phyloP scores from a whole-genome alignment of 169 alveolate species.

The Cryptosporidium canis region DNA sequence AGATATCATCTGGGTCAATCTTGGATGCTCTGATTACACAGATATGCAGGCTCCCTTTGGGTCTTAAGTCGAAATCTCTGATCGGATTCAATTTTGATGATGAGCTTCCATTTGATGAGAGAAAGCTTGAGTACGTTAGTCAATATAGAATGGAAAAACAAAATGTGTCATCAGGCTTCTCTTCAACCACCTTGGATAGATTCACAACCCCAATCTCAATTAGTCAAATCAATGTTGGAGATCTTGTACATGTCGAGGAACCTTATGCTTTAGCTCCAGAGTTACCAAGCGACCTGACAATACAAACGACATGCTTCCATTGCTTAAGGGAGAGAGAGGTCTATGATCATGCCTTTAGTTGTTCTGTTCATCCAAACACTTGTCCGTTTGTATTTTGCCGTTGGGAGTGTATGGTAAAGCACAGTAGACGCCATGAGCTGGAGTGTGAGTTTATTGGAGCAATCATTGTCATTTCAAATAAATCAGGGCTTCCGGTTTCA shows the following conservation, averaged over 20 bases:
- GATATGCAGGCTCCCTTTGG: conserved; percentile 48
- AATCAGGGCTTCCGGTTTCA: conserved; percentile 74
- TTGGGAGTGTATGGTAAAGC: conserved; percentile 84
- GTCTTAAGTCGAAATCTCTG: conserved; percentile 49
- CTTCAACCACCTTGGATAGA: background rate
- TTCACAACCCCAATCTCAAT: conserved; percentile 37
- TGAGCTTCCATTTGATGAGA: conserved; percentile 70
- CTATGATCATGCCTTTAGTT: conserved; percentile 79
- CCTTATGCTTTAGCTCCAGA: conserved; percentile 72
- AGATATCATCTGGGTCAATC: conserved; percentile 57
- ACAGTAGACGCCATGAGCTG: conserved; percentile 84
- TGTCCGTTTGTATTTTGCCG: conserved; percentile 88
- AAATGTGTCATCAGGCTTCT: background rate
- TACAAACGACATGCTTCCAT: conserved; percentile 84
- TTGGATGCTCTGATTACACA: conserved; percentile 29
- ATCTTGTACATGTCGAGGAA: conserved; percentile 52
- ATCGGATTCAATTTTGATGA: conserved; percentile 45
- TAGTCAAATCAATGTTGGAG: conserved; percentile 62
- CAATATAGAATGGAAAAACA: conserved; percentile 23
- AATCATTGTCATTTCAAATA: conserved; percentile 79
- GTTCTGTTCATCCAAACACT: conserved; percentile 87
- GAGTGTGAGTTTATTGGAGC: conserved; percentile 83
- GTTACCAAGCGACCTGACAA: conserved; percentile 19
- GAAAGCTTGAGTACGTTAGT: conserved; percentile 11
- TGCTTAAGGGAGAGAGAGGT: conserved; percentile 83